Conservation (phyloP, 306 rosid genomes). For the Pueraria montana region DNA sequence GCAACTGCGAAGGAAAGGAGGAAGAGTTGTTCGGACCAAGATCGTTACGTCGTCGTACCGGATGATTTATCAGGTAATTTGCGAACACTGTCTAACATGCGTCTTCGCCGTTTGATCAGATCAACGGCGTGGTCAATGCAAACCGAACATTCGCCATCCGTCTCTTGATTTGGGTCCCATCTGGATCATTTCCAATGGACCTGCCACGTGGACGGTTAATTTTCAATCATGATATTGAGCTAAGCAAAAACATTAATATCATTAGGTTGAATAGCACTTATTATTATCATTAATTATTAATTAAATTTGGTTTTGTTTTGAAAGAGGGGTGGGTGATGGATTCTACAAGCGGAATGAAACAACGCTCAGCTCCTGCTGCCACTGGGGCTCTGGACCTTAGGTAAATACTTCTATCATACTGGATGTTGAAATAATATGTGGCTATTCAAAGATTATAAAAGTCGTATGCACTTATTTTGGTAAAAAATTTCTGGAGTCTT, state of each 20-base stretch:
- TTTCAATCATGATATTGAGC: not conserved
- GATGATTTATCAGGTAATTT: conserved; percentile 65
- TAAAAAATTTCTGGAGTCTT: not conserved
- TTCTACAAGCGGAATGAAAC: conserved; percentile 39
- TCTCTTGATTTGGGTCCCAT: conserved; percentile 14
- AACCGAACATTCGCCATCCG: not conserved
- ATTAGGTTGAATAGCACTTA: conserved; percentile 12
- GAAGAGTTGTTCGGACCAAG: conserved; percentile 78
- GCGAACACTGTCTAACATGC: not conserved
- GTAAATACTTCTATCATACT: conserved; percentile 55
- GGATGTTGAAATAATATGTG: conserved; percentile 30
- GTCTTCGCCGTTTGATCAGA: conserved; percentile 44
- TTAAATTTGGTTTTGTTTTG: conserved; percentile 42
- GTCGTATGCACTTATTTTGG: not conserved
- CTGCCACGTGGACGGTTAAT: conserved; percentile 59
- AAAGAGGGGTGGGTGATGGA: conserved; percentile 62
- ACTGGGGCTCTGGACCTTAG: conserved; percentile 55
- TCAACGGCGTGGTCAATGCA: conserved; percentile 9
- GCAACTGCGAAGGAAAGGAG: conserved; percentile 56
- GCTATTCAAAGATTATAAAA: conserved; percentile 3
- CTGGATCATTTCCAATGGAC: not conserved
- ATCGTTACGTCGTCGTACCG: conserved; percentile 64
- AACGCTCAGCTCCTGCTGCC: conserved; percentile 33
- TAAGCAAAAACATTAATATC: not conserved
- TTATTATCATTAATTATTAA: not conserved